Percentiles rank a stretch among this genome's conserved stretches.
These are phyloP conservation scores for Cucumis cinereus DNA, from an alignment of 306 rosid genomes.

Conservation along the genomic window DNA sequence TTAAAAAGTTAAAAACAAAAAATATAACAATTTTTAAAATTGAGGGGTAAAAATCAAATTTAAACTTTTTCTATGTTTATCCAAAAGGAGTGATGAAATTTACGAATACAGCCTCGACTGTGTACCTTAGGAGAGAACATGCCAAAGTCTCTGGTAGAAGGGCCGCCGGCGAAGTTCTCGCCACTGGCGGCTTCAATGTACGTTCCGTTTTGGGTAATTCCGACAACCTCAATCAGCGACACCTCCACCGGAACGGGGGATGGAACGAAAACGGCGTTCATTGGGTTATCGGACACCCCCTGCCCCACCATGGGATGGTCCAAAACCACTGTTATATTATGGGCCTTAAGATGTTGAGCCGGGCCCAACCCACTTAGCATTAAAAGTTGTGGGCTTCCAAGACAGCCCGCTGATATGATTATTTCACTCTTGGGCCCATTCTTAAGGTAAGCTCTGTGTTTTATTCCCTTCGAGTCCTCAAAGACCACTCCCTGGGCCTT, in stretches of 20 bases:
- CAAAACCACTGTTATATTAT: slow-evolving; percentile 26
- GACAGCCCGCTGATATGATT: slow-evolving; percentile 50
- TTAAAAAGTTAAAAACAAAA: no score
- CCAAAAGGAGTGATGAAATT: no score
- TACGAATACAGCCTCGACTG: no score
- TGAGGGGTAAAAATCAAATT: no score
- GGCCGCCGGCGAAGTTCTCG: slow-evolving; percentile 32
- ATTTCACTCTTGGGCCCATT: slow-evolving; percentile 27
- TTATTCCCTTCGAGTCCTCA: slow-evolving; percentile 25
- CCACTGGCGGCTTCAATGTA: slow-evolving; percentile 77
- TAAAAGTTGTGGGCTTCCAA: slow-evolving; percentile 72
- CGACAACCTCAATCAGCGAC: slow-evolving; percentile 43
- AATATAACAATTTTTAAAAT: no score
- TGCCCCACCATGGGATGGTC: slow-evolving; percentile 52
- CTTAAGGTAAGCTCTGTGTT: slow-evolving; percentile 34
- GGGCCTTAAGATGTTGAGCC: slow-evolving; percentile 26
- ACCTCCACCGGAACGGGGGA: slow-evolving; percentile 52
- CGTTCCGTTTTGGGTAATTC: slow-evolving; percentile 33
- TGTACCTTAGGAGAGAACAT: slow-evolving; percentile 53
- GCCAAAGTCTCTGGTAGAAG: slow-evolving; percentile 37
- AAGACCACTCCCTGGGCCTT: slow-evolving; percentile 45
- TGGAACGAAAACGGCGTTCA: slow-evolving; percentile 54
- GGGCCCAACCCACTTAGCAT: slow-evolving; percentile 68
- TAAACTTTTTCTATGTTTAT: no score
- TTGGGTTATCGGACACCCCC: slow-evolving; percentile 56